A percentile compares a stretch with the other conserved stretches of the same genome.
phyloP scores from a whole-genome alignment of 352 stramenopile species.

The Blastocystis hominis region DNA sequence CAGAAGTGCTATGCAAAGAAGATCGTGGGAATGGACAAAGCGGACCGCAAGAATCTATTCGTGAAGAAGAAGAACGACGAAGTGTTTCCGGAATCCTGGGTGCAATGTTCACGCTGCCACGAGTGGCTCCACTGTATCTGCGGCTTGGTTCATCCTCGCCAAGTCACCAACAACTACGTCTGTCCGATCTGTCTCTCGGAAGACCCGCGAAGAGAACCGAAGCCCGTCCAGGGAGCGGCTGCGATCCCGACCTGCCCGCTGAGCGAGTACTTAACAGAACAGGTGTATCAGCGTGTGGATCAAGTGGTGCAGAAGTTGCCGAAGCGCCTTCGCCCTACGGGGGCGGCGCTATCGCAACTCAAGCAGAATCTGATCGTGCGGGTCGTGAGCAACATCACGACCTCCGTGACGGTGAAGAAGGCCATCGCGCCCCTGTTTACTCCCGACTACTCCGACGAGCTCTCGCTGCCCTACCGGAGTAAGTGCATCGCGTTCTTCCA shows the following conservation, averaged over 20 bases:
- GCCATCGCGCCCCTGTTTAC: conserved; percentile 1
- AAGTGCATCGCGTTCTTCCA: conserved; percentile 77
- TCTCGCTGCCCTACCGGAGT: conserved; percentile 50
- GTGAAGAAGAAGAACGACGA: conserved; percentile 52
- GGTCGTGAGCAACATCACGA: conserved; percentile 18
- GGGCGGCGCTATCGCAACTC: background rate
- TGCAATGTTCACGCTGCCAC: background rate
- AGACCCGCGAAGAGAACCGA: background rate
- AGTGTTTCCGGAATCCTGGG: conserved; percentile 37
- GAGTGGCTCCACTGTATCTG: conserved; percentile 48
- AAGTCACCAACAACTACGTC: background rate
- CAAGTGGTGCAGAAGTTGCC: background rate
- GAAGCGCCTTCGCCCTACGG: background rate
- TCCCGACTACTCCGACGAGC: background rate
- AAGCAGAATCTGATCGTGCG: background rate
- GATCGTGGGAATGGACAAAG: background rate
- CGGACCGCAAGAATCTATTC: conserved; percentile 25
- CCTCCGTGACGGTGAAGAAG: background rate
- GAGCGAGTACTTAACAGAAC: conserved; percentile 1
- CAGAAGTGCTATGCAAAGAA: conserved; percentile 33
- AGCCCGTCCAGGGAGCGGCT: background rate
- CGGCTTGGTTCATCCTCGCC: conserved; percentile 27
- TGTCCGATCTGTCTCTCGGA: conserved; percentile 32
- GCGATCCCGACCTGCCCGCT: background rate
- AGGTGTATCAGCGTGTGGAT: background rate